Evolutionary conservation across 202 grass and related monocot species (phyloP), one percentile per base, ranked within the genome.

Genomic region (Elaeis oleifera): DNA sequence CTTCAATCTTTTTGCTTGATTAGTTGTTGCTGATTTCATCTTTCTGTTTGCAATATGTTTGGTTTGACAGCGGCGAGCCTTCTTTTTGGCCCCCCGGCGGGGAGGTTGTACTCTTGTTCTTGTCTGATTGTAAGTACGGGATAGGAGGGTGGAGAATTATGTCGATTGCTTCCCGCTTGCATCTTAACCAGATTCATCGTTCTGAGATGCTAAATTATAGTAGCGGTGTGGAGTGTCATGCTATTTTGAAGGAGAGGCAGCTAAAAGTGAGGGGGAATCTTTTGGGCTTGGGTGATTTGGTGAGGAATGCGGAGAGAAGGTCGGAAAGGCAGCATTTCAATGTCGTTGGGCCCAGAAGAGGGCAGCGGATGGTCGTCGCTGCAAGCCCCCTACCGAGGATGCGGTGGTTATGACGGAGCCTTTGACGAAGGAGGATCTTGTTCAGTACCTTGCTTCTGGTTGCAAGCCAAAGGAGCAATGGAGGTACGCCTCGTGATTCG

Each of bases 311-410:
- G 17, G 6, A 5, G 25, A 23, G 49, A 11, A 61, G 18, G 58
- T n/a, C n/a, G 13, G 17, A 50, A 53, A 50, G 70, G 50, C 24
- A 54, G 5, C 11, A 24, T 32, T 54, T 62, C 18, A 26, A 44
- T 7, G 39, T 15, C 17, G 14, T 20, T 23, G 15, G 18, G 58
- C 24, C 18, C n/a, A 55, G 19, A 53, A 77, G 70, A 54, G 24
- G 51, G 72, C 69, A 58, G 24, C 64, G 75, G 55, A 54, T 73
- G 74, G 84, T 80, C 49, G 60, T 91, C 24, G 74, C 78, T 26
- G 87, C 92, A 2, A 91, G 91, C 50, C 91, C 91, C 87, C 91
- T 6, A 96, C 87, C 55, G 91, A 96, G 64, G 92, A 97, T 58
- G 73, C 75, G 2, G 87, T 79, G 74, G 77, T 86, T 69, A 23